Conservation (phyloP, 73 alveolate species). For the Effrenium voratum region DNA sequence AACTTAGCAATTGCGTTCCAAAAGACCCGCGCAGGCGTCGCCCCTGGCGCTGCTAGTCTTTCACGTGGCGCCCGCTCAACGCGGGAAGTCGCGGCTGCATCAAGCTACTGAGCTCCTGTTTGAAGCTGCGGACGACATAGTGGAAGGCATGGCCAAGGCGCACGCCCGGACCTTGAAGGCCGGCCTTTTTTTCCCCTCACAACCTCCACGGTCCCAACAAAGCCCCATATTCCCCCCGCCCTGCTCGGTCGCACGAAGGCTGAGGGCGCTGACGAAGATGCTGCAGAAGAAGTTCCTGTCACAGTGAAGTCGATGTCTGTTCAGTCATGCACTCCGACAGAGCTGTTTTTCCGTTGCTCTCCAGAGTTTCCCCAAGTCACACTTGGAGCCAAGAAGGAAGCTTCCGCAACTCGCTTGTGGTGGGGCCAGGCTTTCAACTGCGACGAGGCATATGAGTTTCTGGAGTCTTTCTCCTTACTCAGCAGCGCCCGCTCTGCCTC, state of each 20-base stretch:
- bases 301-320: not conserved
- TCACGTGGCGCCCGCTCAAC: slow-evolving; percentile 28
- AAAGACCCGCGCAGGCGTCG: no score
- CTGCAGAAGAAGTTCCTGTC: not conserved
- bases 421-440: not conserved
- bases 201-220: no score
- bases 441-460: not conserved
- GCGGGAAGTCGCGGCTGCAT: not conserved
- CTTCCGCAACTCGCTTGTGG: not conserved
- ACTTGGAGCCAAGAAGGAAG: not conserved
- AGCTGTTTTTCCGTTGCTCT: not conserved
- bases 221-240: no score
- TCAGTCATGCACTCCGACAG: slow-evolving; percentile 1
- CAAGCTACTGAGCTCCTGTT: not conserved
- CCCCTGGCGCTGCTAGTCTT: slow-evolving; percentile 4
- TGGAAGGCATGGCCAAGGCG: not conserved
- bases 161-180: not conserved
- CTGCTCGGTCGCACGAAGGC: no score
- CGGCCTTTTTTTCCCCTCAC: no score
- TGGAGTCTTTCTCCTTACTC: not conserved
- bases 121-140: slow-evolving; percentile 5
- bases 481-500: not conserved
- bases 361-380: not conserved
- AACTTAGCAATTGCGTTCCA: no score
- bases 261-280: not conserved